These are phyloP conservation scores for Sugiyamaella chiloensis DNA, from an alignment of 805 yeast genomes.

Conservation along the genomic window DNA sequence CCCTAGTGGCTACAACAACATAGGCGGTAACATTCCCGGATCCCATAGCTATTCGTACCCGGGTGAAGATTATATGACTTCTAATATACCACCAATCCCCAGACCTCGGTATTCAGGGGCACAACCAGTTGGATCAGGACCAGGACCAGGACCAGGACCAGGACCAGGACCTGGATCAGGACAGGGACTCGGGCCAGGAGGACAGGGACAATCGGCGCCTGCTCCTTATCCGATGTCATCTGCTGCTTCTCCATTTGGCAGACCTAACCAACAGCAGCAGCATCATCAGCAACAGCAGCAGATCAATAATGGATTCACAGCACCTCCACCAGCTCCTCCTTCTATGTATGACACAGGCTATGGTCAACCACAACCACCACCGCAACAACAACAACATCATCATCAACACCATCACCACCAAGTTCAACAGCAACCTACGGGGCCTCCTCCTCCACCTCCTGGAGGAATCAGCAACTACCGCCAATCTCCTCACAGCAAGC, in stretches of 20 bases:
- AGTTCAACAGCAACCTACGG: background rate
- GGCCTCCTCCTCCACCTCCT: background rate
- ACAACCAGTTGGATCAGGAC: too few species aligned
- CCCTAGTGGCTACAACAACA: conserved; percentile 4
- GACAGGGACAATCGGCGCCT: conserved; percentile 10
- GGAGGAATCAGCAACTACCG: background rate
- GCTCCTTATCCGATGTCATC: conserved; percentile 7
- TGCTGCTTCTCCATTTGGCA: background rate
- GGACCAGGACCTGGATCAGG: too few species aligned
- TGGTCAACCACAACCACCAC: conserved; percentile 1
- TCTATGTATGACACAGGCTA: background rate
- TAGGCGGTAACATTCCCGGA: conserved; percentile 7
- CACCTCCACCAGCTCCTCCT: conserved; percentile 8
- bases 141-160: too few species aligned
- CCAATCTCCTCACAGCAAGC: background rate
- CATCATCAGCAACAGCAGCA: too few species aligned
- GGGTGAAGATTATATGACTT: conserved; percentile 9
- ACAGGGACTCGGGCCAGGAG: too few species aligned
- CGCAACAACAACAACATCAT: conserved; percentile 8
- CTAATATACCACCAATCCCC: conserved; percentile 13
- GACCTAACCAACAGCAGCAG: conserved; percentile 1
- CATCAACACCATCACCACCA: background rate
- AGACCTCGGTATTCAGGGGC: conserved; percentile 3
- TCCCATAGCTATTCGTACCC: conserved; percentile 14
- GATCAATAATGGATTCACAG: background rate